phyloP scores from a whole-genome alignment of 495 filamentous ascomycete genomes.

The Cairneyella variabilis region DNA sequence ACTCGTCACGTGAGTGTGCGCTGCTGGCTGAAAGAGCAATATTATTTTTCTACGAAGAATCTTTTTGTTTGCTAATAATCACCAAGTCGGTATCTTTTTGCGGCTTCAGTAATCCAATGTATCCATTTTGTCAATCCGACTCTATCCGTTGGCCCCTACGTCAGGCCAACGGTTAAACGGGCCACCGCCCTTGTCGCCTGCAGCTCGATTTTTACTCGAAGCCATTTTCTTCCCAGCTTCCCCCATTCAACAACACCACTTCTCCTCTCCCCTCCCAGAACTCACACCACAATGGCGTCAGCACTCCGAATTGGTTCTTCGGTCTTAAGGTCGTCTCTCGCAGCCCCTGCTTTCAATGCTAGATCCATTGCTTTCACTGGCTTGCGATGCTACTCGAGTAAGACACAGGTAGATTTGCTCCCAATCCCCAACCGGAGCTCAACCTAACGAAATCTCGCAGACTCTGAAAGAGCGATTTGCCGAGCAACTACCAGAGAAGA shows the following conservation, averaged over 20 bases:
- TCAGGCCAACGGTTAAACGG: too few relatives aligned
- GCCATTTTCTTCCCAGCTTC: slow-evolving; percentile 4
- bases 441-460: slow-evolving; percentile 42
- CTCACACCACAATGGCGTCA: slow-evolving; percentile 63
- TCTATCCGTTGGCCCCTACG: too few relatives aligned
- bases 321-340: slow-evolving; percentile 68
- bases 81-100: too few relatives aligned
- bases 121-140: too few relatives aligned
- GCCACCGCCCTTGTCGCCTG: neutral
- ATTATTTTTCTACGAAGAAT: too few relatives aligned
- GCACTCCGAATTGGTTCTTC: slow-evolving; percentile 71
- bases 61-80: too few relatives aligned
- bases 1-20: too few relatives aligned
- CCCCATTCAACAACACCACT: neutral
- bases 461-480: slow-evolving; percentile 98
- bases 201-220: neutral
- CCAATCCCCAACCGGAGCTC: slow-evolving; percentile 8
- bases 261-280: slow-evolving; percentile 25
- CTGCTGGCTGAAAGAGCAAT: too few relatives aligned
- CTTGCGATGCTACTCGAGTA: slow-evolving; percentile 78
- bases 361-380: slow-evolving; percentile 75
- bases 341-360: slow-evolving; percentile 49
- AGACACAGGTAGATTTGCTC: slow-evolving; percentile 66
- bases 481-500: slow-evolving; percentile 87
- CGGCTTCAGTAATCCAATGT: too few relatives aligned